phyloP scores from a whole-genome alignment of 768 basidiomycete species.

The Agaricus subrufescens region DNA sequence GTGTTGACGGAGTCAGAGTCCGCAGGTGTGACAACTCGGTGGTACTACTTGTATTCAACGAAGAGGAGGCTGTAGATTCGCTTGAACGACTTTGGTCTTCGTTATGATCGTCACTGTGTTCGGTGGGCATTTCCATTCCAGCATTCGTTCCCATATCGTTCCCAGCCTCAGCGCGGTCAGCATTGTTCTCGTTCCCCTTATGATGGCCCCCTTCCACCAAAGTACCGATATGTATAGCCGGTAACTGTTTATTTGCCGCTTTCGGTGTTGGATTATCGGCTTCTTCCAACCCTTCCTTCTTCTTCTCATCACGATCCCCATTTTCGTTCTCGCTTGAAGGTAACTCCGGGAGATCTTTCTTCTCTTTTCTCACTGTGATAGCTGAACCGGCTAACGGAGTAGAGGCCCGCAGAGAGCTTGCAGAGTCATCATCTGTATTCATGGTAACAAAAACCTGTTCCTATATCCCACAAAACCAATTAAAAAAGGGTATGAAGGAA shows the following conservation, averaged over 20 bases:
- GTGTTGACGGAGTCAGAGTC: slow-evolving; percentile 12
- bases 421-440: too few species aligned
- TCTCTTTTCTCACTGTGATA: slow-evolving; percentile 11
- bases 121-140: not conserved
- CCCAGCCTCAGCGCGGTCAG: not conserved
- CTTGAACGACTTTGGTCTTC: not conserved
- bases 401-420: slow-evolving; percentile 36
- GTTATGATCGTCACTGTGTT: not conserved
- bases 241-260: too few species aligned
- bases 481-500: not conserved
- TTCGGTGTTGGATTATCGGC: not conserved
- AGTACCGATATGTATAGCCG: too few species aligned
- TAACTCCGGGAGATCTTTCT: slow-evolving; percentile 54
- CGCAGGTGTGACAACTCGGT: slow-evolving; percentile 11
- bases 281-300: not conserved
- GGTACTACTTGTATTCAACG: not conserved
- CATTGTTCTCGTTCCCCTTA: not conserved
- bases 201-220: not conserved
- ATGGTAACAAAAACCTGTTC: not conserved
- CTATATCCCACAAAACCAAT: not conserved
- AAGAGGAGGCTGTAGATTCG: not conserved
- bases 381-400: slow-evolving; percentile 22
- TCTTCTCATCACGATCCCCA: slow-evolving; percentile 25
- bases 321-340: slow-evolving; percentile 54
- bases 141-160: not conserved